Percentiles rank a stretch among this genome's conserved stretches.
phyloP scores from a whole-genome alignment of 2,329 filamentous ascomycete species.

The Aspergillus sp. region DNA sequence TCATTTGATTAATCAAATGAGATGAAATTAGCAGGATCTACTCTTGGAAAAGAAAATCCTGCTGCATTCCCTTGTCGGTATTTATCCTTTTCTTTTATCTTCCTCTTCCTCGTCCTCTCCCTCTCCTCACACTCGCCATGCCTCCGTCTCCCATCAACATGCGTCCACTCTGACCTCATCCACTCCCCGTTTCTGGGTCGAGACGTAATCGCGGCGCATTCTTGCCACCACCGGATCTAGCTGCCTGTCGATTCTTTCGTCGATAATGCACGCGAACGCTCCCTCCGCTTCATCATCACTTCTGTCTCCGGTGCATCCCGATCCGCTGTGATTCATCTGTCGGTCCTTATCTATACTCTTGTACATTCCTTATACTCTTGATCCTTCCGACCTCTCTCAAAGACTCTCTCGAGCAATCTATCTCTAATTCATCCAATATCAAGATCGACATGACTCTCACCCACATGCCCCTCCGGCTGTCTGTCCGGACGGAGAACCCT shows the following conservation, averaged over 20 bases:
- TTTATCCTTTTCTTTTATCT: constrained; percentile 4
- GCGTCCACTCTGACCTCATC: constrained; percentile 1
- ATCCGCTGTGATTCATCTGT: not conserved
- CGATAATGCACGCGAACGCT: not conserved
- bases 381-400: no score
- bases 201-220: constrained; percentile 8
- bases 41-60: no score
- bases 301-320: not conserved
- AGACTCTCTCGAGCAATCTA: no score
- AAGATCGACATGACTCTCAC: no score
- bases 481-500: constrained; percentile 23
- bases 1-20: not conserved
- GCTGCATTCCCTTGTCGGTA: not conserved
- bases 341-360: no score
- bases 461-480: constrained; percentile 25
- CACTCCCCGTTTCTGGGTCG: not conserved
- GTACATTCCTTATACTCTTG: no score
- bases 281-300: not conserved
- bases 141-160: constrained; percentile 4
- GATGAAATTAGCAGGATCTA: no score
- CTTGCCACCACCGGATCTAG: not conserved
- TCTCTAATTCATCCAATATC: no score
- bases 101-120: not conserved
- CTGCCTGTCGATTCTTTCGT: constrained; percentile 12
- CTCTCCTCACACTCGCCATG: not conserved